Evolutionary conservation across 371 early-diverging fungal species (phyloP), one percentile per base, ranked within the genome.

Genomic region (Parasitella parasitica): DNA sequence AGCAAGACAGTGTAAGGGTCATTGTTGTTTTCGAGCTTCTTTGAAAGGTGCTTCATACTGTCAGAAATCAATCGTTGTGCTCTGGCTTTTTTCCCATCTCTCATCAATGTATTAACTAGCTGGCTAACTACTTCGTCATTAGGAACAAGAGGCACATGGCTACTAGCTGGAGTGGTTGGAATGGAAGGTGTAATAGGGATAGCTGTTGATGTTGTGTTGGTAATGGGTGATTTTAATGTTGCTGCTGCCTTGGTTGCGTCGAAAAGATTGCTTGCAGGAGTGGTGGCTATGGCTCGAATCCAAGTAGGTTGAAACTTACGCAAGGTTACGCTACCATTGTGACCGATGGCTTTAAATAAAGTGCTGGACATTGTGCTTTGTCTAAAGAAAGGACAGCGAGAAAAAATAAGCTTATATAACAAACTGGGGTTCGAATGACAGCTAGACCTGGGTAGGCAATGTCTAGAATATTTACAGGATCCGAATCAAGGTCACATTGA

Each of bases 31-130:
- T 85, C 80, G 4, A 90, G 81, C 61, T 85, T 79, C 35, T 75
- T 55, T 30, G 89, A 87, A 41, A 97, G 86, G 59, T 87, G 80
- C 43, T 80, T 61, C 63, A 95, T 73, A 16, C 94, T 90, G 59
- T 88, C 85, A 18, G 73, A 70, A 0, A 96, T 78, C 30, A 88
- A 75, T 5, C 87, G 71, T 61, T 92, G 87, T 15, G 95, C 94
- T 18, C 80, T 78, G 15, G 86, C 82, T 68, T 94, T 94, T 72
- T 91, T 89, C 48, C 94, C 94, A 54, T 93, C 87, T 49, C 89
- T 80, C 95, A 94, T 94, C 52, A 94, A 77, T 60, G 90, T 89
- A 74, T 94, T 94, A 53, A 92, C 91, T 7, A 93, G 63, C 54
- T 93, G 94, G 24, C 83, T 78, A 15, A 93, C 70, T 13, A 91